Percentiles rank a stretch among this genome's conserved stretches.
phyloP scores from a whole-genome alignment of 495 filamentous ascomycete genomes.

The Podospora didyma region DNA sequence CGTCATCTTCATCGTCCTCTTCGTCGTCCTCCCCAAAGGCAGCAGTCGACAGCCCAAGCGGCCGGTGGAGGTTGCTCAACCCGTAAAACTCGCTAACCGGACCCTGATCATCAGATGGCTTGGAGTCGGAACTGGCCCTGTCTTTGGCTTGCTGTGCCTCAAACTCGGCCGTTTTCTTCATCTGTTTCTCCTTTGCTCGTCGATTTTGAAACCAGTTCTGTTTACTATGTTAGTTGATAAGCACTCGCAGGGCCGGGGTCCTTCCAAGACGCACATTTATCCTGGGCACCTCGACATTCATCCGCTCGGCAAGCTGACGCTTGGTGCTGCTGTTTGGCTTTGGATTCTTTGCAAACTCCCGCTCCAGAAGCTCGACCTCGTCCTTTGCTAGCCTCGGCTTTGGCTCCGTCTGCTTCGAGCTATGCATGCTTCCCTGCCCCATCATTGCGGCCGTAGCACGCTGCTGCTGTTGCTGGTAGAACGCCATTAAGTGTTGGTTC shows the following conservation, averaged over 20 bases:
- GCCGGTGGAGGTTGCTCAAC: conserved; percentile 28
- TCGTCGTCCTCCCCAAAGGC: conserved; percentile 27
- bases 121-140: conserved; percentile 38
- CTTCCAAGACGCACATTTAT: conserved; percentile 61
- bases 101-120: conserved; percentile 27
- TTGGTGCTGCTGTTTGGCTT: conserved; percentile 77
- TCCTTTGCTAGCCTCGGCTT: conserved; percentile 75
- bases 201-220: conserved; percentile 94
- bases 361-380: conserved; percentile 72
- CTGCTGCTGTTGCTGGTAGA: conserved; percentile 28
- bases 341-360: conserved; percentile 68
- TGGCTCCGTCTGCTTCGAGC: conserved; percentile 44
- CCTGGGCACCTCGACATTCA: conserved; percentile 67
- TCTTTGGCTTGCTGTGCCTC: conserved; percentile 52
- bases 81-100: conserved; percentile 25
- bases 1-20: conserved; percentile 15
- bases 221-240: conserved; percentile 26
- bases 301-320: conserved; percentile 66
- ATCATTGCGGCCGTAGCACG: conserved; percentile 24
- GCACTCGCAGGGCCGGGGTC: not conserved
- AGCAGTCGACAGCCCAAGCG: conserved; percentile 34
- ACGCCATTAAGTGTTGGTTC: conserved; percentile 25
- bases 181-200: conserved; percentile 76
- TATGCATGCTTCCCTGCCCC: conserved; percentile 25
- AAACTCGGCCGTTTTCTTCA: conserved; percentile 66